A percentile compares a stretch with the other conserved stretches of the same genome.
phyloP scores from a whole-genome alignment of 768 basidiomycete species.

The Panellus pusillus region DNA sequence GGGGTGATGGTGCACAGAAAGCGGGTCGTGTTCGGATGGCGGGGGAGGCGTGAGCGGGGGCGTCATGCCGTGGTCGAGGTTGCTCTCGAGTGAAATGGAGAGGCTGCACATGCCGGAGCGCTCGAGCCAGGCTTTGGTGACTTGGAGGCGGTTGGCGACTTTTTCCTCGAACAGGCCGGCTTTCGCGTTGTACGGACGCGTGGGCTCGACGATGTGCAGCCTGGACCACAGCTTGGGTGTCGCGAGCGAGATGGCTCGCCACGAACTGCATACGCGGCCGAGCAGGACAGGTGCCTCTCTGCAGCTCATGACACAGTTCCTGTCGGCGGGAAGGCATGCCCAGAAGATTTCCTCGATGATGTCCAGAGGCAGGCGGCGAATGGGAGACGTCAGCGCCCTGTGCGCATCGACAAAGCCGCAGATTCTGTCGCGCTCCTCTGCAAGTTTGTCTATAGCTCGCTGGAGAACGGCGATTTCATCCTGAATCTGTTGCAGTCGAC shows the following conservation, averaged over 20 bases:
- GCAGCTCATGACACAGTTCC: slow-evolving; percentile 20
- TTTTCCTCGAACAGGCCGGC: neutral
- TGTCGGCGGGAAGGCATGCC: slow-evolving; percentile 23
- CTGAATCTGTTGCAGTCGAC: neutral
- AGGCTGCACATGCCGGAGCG: neutral
- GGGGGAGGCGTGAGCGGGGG: neutral
- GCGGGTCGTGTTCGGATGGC: neutral
- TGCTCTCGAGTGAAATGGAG: neutral
- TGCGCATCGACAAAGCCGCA: slow-evolving; percentile 20
- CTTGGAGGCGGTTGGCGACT: neutral
- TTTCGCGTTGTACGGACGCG: neutral
- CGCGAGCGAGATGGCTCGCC: slow-evolving; percentile 27
- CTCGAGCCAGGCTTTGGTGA: neutral
- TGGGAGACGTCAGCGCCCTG: slow-evolving; percentile 24
- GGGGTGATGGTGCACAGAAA: neutral
- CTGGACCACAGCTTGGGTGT: slow-evolving; percentile 28
- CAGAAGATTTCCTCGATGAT: slow-evolving; percentile 28
- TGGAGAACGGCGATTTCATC: slow-evolving; percentile 6
- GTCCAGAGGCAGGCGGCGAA: slow-evolving; percentile 26
- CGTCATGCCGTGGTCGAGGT: neutral
- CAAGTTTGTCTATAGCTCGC: slow-evolving; percentile 4
- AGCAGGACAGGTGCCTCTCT: slow-evolving; percentile 26
- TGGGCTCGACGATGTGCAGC: slow-evolving; percentile 9
- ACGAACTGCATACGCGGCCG: slow-evolving; percentile 27
- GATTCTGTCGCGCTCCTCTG: neutral